These are phyloP conservation scores for Cercospora brassicicola DNA, from an alignment of 2,329 filamentous ascomycete species.

Conservation along the genomic window DNA sequence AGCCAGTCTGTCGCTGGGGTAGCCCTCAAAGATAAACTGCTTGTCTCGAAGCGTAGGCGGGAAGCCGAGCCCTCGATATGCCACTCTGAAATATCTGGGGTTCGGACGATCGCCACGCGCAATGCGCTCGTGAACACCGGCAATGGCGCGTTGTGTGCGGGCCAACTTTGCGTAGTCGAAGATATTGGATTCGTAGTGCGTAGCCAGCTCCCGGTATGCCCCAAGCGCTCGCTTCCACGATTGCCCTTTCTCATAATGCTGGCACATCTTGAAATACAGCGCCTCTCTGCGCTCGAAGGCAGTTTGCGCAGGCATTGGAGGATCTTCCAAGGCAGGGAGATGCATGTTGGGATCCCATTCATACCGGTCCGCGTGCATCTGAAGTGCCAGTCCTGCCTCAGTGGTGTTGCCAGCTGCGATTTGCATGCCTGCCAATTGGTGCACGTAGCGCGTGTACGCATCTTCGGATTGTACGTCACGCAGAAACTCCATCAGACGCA, in stretches of 20 bases:
- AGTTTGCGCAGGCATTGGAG: conserved; percentile 76
- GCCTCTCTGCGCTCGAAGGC: conserved; percentile 90
- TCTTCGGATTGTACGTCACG: conserved; percentile 96
- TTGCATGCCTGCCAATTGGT: conserved; percentile 81
- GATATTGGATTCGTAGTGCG: conserved; percentile 84
- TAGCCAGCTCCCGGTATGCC: conserved; percentile 85
- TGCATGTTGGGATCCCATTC: conserved; percentile 77
- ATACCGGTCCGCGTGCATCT: conserved; percentile 88
- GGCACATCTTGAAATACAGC: conserved; percentile 92
- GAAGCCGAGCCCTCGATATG: conserved; percentile 87
- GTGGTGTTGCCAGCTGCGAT: conserved; percentile 73
- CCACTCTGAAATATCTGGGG: conserved; percentile 87
- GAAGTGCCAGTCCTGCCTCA: conserved; percentile 84
- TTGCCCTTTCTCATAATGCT: conserved; percentile 89
- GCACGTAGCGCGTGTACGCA: conserved; percentile 93
- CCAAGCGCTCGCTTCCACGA: conserved; percentile 86
- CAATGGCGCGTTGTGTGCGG: conserved; percentile 83
- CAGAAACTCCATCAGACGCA: conserved; percentile 92
- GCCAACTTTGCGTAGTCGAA: conserved; percentile 94
- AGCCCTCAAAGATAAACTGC: conserved; percentile 87
- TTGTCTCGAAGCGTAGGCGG: conserved; percentile 79
- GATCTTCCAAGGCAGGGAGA: conserved; percentile 67
- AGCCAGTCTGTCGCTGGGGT: conserved; percentile 70
- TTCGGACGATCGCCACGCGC: conserved; percentile 75
- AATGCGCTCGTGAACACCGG: conserved; percentile 85